phyloP scores from a whole-genome alignment of 176 grass and related monocot genomes.

The Aegilops speltoides region DNA sequence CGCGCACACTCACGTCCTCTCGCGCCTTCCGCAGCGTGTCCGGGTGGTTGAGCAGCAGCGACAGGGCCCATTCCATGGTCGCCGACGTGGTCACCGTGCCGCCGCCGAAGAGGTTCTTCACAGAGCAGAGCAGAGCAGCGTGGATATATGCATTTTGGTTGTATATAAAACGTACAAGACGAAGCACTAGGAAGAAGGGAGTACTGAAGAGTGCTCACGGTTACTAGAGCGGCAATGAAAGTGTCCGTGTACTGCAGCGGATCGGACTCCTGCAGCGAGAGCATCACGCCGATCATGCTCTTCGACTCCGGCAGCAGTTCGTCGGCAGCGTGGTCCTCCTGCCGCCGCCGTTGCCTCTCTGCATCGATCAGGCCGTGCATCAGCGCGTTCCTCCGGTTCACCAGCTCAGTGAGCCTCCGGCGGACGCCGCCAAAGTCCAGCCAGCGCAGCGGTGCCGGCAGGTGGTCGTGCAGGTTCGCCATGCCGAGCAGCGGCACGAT shows the following conservation, averaged over 20 bases:
- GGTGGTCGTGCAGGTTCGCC: conserved; percentile 36
- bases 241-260: conserved; percentile 50
- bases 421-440: conserved; percentile 30
- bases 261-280: conserved; percentile 47
- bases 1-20: conserved; percentile 21
- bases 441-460: conserved; percentile 30
- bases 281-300: conserved; percentile 47
- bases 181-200: too few relatives aligned
- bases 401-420: conserved; percentile 24
- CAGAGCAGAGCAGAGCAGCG: not conserved
- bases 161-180: too few relatives aligned
- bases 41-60: conserved; percentile 65
- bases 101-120: conserved; percentile 33
- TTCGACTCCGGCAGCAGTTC: conserved; percentile 8
- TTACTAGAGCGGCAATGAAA: conserved; percentile 38
- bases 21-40: conserved; percentile 18
- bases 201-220: conserved; percentile 24
- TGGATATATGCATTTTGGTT: not conserved
- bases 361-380: conserved; percentile 42
- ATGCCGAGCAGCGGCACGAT: conserved; percentile 7
- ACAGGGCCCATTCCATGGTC: conserved; percentile 54
- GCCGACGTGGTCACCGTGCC: conserved; percentile 36
- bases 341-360: not conserved
- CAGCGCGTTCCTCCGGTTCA: conserved; percentile 31
- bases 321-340: not conserved